These are phyloP conservation scores for Umbilicaria muhlenbergii DNA, from an alignment of 495 filamentous ascomycete genomes.

Conservation along the genomic window DNA sequence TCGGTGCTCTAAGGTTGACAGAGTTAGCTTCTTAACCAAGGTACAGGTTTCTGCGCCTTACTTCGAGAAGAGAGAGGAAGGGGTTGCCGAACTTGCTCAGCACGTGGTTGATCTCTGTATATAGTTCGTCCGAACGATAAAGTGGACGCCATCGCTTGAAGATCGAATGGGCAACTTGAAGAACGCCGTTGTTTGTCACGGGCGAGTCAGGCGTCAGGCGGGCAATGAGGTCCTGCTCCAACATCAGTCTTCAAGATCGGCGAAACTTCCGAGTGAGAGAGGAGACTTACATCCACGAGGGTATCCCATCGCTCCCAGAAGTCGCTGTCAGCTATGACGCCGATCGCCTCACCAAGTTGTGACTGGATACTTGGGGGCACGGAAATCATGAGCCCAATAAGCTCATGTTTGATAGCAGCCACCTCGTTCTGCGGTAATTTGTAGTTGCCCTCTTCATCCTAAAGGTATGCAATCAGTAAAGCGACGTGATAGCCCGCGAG, in stretches of 20 bases:
- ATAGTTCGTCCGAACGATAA: conserved; percentile 79
- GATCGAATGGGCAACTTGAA: conserved; percentile 95
- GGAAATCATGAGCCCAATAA: conserved; percentile 92
- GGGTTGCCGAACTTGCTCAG: conserved; percentile 64
- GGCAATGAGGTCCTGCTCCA: conserved; percentile 64
- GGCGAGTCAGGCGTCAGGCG: conserved; percentile 64
- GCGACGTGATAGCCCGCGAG: neutral
- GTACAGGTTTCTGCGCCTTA: conserved; percentile 18
- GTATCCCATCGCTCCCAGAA: conserved; percentile 95
- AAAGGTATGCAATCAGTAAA: conserved; percentile 3
- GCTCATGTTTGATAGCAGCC: conserved; percentile 73
- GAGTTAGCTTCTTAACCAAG: too few relatives aligned
- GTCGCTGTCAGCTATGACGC: conserved; percentile 92
- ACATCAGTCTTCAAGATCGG: conserved; percentile 1
- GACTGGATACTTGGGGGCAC: conserved; percentile 75
- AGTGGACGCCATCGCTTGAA: conserved; percentile 92
- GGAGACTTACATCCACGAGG: conserved; percentile 49
- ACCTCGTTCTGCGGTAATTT: conserved; percentile 72
- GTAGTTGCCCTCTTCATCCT: conserved; percentile 86
- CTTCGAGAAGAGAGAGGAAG: conserved; percentile 63
- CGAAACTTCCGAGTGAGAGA: neutral
- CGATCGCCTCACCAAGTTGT: conserved; percentile 90
- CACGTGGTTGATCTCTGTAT: conserved; percentile 89
- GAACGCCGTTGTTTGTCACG: conserved; percentile 75
- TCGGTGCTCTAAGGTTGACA: conserved; percentile 46